Conservation (phyloP, 2,329 filamentous ascomycete species). For the Xylariaceae sp. region DNA sequence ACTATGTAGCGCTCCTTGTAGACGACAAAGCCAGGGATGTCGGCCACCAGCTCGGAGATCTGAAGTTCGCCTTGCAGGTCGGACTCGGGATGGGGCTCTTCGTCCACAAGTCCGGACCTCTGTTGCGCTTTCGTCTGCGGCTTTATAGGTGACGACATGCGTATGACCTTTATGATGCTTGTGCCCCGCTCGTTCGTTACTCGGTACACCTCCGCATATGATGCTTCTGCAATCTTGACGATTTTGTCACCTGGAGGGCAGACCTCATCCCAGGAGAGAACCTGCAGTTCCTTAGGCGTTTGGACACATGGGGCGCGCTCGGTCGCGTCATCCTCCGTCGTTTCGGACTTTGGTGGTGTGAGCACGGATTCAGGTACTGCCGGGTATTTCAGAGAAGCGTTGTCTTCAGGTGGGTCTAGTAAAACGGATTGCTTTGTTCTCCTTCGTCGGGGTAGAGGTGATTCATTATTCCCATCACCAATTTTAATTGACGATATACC, state of each 20-base stretch:
- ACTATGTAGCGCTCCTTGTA: conserved; percentile 63
- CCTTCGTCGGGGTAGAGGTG: conserved; percentile 20
- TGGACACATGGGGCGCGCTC: conserved; percentile 1
- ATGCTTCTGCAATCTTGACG: conserved; percentile 63
- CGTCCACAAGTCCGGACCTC: conserved; percentile 52
- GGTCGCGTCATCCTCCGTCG: background rate
- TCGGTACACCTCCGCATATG: conserved; percentile 63
- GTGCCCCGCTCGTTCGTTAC: conserved; percentile 56
- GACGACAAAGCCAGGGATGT: conserved; percentile 60
- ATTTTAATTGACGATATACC: conserved; percentile 30
- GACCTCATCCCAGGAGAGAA: conserved; percentile 55
- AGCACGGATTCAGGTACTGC: conserved; percentile 12
- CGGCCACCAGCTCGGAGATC: conserved; percentile 61
- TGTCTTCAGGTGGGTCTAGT: conserved; percentile 14
- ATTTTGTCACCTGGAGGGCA: conserved; percentile 51
- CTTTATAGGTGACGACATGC: conserved; percentile 55
- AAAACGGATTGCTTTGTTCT: conserved; percentile 23
- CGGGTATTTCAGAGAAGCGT: conserved; percentile 9
- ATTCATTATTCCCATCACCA: conserved; percentile 25
- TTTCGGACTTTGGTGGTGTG: conserved; percentile 11
- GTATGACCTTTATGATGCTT: conserved; percentile 63
- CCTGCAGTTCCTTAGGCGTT: conserved; percentile 34
- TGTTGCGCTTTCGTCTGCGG: conserved; percentile 55
- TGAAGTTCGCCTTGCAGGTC: conserved; percentile 56
- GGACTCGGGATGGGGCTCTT: conserved; percentile 52